Evolutionary conservation across 2,329 filamentous ascomycete genomes (phyloP).

Genomic region (Aphanocladium album): DNA sequence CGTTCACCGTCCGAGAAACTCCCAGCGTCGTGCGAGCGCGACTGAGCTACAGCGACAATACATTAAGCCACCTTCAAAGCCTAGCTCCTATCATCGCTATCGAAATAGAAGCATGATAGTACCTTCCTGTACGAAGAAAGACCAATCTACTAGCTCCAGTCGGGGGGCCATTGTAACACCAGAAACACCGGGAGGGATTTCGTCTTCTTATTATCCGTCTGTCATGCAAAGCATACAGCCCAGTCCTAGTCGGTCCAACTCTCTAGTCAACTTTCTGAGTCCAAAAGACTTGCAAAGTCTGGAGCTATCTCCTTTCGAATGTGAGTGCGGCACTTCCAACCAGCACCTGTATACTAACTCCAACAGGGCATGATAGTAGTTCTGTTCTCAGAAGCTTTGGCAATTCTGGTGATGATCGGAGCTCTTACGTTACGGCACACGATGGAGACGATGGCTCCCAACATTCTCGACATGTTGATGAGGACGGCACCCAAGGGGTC

Average conservation of each 20-base stretch:
- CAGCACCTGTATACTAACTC: background rate
- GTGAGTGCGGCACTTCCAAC: conserved; percentile 19
- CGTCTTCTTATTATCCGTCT: conserved; percentile 30
- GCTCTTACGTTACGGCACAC: conserved; percentile 23
- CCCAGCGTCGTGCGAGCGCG: background rate
- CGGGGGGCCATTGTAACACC: conserved; percentile 12
- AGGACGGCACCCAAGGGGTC: background rate
- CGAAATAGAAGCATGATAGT: background rate
- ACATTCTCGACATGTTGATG: background rate
- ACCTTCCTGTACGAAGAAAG: background rate
- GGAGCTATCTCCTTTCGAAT: conserved; percentile 30
- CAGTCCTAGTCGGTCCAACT: conserved; percentile 25
- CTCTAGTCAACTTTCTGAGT: conserved; percentile 25
- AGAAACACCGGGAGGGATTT: conserved; percentile 21
- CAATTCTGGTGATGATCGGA: conserved; percentile 20
- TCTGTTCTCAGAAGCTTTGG: conserved; percentile 17
- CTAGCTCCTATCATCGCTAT: background rate
- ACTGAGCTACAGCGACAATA: background rate
- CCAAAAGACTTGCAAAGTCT: conserved; percentile 30
- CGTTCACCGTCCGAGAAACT: background rate
- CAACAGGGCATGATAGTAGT: conserved; percentile 21
- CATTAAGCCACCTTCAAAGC: background rate
- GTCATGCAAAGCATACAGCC: conserved; percentile 28
- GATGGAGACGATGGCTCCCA: conserved; percentile 10
- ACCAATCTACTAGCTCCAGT: background rate